Base-by-base conservation (phyloP, 305 asterid genomes). In the Nicotiana rustica region DNA sequence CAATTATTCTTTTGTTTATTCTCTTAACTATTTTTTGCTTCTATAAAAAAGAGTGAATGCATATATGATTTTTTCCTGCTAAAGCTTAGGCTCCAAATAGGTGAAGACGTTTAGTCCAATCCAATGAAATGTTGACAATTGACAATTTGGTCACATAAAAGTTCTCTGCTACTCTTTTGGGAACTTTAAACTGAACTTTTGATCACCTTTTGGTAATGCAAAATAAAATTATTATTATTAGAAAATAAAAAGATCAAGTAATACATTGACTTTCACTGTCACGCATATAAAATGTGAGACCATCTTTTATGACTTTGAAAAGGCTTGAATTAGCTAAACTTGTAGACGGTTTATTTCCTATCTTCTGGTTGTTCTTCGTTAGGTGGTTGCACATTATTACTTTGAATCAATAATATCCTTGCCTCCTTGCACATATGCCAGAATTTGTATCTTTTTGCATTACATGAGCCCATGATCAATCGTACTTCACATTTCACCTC, bases 171-270 rank as follows among this genome's bases (percentile, higher is more conserved):
- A 25, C 12, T 14, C 25, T 49, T 73, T 49, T 73, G 25, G 62
- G 79, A 18, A 41, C 60, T 70, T 70, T 21, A 44, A 70, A 70
- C 78, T 70, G 60, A 73, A 49, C 79, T 49, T 44, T 47, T 10
- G 4, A 49, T 49, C 21, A 7, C 29, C 41, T 47, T 47, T 73
- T 19, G 18, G 41, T 71, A 44, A 44, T 71, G 36, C 29, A 70
- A 41, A 21, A 21, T 71, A 49, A 57, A 21, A 41, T 10, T 19
- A 44, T 21, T 19, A 44, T 21, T 47, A 15, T 6, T 25, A 49
- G 64, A 49, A 47, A 70, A 49, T 49, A 47, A 6, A 10, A 47
- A 73, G 62, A 47, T 73, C 38, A 73, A 71, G 64, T 49, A 73
- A 15, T 49, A 13, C 25, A 18, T 41, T 0, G 13, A 36, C 44